phyloP scores from a whole-genome alignment of 176 grass and related monocot genomes.

The Puya raimondii region DNA sequence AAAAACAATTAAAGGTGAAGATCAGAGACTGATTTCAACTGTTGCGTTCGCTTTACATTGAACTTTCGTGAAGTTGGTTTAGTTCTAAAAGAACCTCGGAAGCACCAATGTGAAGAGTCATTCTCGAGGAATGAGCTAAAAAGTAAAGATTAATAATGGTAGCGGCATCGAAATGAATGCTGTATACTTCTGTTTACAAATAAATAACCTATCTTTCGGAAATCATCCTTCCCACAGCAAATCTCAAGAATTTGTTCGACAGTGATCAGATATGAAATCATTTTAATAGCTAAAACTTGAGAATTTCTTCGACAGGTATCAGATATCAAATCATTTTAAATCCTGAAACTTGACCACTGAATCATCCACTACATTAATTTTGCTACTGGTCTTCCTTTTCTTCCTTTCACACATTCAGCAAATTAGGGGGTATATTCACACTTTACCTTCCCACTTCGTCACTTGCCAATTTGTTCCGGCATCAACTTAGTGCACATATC shows the following conservation, averaged over 20 bases:
- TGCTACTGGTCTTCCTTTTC: not conserved
- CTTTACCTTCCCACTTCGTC: not conserved
- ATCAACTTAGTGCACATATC: not conserved
- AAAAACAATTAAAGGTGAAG: not conserved
- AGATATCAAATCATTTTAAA: not conserved
- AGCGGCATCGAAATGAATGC: too few species aligned
- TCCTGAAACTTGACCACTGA: not conserved
- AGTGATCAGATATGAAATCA: too few species aligned
- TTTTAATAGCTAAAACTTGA: not conserved
- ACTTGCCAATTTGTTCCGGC: not conserved
- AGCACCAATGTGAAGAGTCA: too few species aligned
- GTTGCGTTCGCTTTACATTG: not conserved
- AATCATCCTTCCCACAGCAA: too few species aligned
- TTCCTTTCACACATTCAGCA: not conserved
- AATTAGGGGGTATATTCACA: not conserved
- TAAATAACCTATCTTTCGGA: too few species aligned
- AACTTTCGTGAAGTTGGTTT: not conserved
- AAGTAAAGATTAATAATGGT: too few species aligned
- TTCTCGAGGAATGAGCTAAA: too few species aligned
- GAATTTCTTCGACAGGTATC: not conserved
- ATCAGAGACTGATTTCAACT: not conserved
- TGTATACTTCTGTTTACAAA: too few species aligned
- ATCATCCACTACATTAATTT: not conserved
- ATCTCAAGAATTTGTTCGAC: too few species aligned
- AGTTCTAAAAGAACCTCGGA: too few species aligned